phyloP scores from a whole-genome alignment of 1,284 basidiomycete species.

The Heterobasidion irregulare region DNA sequence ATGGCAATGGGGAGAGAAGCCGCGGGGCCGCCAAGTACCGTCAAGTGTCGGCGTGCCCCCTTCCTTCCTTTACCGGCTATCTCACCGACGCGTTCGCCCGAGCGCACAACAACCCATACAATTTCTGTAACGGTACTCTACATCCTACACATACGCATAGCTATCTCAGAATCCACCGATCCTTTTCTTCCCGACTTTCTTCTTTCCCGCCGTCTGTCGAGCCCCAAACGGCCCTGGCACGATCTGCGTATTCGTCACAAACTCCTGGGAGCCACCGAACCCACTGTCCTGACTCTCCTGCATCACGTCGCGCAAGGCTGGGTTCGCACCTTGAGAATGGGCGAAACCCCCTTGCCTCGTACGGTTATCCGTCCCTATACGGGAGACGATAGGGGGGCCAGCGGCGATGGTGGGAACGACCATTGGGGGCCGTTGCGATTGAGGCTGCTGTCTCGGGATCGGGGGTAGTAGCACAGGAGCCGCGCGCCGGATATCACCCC shows the following conservation, averaged over 20 bases:
- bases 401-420: slow-evolving; percentile 20
- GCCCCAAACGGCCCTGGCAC: slow-evolving; percentile 68
- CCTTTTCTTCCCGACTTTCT: slow-evolving; percentile 59
- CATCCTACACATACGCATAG: background rate
- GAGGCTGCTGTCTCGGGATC: background rate
- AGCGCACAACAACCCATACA: too few relatives aligned
- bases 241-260: slow-evolving; percentile 57
- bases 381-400: slow-evolving; percentile 11
- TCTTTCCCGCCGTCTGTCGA: slow-evolving; percentile 39
- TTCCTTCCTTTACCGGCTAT: background rate
- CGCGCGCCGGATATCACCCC: slow-evolving; percentile 14
- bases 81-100: background rate
- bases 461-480: background rate
- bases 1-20: background rate
- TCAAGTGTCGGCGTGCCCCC: background rate
- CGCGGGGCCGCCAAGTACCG: background rate
- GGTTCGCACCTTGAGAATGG: background rate
- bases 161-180: slow-evolving; percentile 62
- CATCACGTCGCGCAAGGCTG: slow-evolving; percentile 7
- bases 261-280: slow-evolving; percentile 30
- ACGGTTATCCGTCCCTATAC: background rate
- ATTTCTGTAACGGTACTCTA: background rate
- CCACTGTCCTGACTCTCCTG: background rate
- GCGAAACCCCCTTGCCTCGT: background rate
- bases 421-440: slow-evolving; percentile 22